Evolutionary conservation across 257 asterid species (phyloP), one percentile per base, ranked within the genome.

Genomic region (Thymus mandschuricus): DNA sequence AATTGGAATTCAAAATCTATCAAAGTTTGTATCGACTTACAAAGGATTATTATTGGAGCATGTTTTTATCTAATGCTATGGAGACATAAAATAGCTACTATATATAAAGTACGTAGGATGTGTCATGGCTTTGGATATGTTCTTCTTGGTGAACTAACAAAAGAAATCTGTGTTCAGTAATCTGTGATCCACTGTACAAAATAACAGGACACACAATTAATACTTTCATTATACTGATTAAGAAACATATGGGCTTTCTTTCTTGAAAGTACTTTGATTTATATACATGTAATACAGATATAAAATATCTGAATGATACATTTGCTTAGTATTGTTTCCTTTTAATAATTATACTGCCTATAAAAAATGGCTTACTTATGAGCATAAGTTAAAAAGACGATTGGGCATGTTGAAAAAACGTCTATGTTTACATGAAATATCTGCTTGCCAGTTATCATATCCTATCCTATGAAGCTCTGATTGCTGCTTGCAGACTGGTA

Each of bases 331-430:
- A 64, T 70, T 63, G 49, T 64, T 78, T 72, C 51, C 45, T 64
- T 52, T 31, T 12, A 50, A 72, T 66, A 21, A 7, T 58, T 46
- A 43, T 66, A 60, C 34, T 49, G 38, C 41, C 60, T 54, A 15
- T 46, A 82, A 50, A 81, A 66, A 78, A 75, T 71, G 85, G 83
- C 91, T 83, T 87, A 57, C 21, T 55, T 65, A 63, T 69, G 77
- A 83, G 83, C 83, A 85, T 73, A 61, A 79, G 75, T 69, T 69
- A 43, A 64, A 75, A 69, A 80, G 56, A 57, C 70, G 75, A 52
- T 28, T 67, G 48, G 28, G 13, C 30, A 64, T 64, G 45, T 64
- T n/a, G 21, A 66, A 66, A 48, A 67, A 78, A 60, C 76, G 69
- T 51, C 71, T 76, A 59, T 75, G 68, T 67, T 71, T 50, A 79